Evolutionary conservation across 164 flowering plant species (phyloP).

Genomic region (Cinnamomum micranthum): DNA sequence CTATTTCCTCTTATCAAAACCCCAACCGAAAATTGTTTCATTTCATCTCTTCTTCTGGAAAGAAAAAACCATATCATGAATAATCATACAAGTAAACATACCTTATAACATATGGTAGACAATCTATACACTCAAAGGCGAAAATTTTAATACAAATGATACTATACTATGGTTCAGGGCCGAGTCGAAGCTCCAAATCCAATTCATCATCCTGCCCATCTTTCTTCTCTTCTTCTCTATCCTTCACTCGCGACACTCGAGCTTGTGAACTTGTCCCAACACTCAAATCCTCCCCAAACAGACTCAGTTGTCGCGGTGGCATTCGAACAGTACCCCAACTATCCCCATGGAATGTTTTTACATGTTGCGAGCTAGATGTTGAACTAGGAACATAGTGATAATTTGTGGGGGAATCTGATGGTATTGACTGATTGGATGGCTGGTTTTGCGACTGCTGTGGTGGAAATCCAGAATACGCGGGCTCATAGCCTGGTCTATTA

Average conservation of each 20-base stretch:
- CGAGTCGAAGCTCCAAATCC: slow-evolving; percentile 65
- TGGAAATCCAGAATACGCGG: background rate
- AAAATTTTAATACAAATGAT: background rate
- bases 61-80: background rate
- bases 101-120: too few species aligned
- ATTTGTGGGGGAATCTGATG: slow-evolving; percentile 6
- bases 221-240: slow-evolving; percentile 14
- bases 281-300: slow-evolving; percentile 21
- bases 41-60: background rate
- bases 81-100: background rate
- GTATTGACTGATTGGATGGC: slow-evolving; percentile 1
- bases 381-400: slow-evolving; percentile 23
- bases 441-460: slow-evolving; percentile 13
- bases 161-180: slow-evolving; percentile 29
- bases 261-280: slow-evolving; percentile 19
- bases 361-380: slow-evolving; percentile 5
- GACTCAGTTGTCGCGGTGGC: slow-evolving; percentile 12
- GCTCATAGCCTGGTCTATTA: slow-evolving; percentile 9
- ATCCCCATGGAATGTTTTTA: slow-evolving; percentile 4
- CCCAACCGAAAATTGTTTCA: background rate
- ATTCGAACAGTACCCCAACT: slow-evolving; percentile 1
- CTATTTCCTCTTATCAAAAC: background rate
- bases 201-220: slow-evolving; percentile 25
- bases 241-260: slow-evolving; percentile 17
- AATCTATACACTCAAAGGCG: background rate